A percentile compares a stretch with the other conserved stretches of the same genome.
phyloP scores from a whole-genome alignment of 768 basidiomycete species.

The Rhizopogon sp. region DNA sequence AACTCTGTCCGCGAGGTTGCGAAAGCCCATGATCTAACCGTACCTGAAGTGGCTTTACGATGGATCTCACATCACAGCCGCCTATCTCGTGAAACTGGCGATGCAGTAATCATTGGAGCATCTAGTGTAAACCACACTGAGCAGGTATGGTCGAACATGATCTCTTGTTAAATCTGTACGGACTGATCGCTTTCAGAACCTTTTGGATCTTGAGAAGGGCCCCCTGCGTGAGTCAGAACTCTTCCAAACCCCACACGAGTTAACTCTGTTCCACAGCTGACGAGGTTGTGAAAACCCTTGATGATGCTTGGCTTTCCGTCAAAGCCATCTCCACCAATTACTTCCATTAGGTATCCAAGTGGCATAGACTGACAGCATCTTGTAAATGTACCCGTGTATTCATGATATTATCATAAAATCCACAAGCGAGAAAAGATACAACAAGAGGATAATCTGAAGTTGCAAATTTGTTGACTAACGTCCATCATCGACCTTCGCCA shows the following conservation, averaged over 20 bases:
- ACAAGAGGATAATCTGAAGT: too few relatives aligned
- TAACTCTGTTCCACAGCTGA: constrained; percentile 29
- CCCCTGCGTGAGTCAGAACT: constrained; percentile 39
- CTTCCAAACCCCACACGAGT: background rate
- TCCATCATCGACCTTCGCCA: constrained; percentile 67
- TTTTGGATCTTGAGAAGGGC: constrained; percentile 50
- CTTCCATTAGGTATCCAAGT: constrained; percentile 9
- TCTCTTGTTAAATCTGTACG: background rate
- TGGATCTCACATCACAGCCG: constrained; percentile 48
- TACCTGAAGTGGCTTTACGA: constrained; percentile 42
- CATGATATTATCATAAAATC: too few relatives aligned
- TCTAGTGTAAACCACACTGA: constrained; percentile 48
- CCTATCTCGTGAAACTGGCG: constrained; percentile 39
- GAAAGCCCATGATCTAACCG: constrained; percentile 45
- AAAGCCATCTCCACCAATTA: constrained; percentile 38
- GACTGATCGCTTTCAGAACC: constrained; percentile 27
- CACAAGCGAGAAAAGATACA: too few relatives aligned
- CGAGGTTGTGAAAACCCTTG: constrained; percentile 44
- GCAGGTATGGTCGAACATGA: constrained; percentile 25
- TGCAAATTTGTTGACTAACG: constrained; percentile 6
- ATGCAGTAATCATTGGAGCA: constrained; percentile 42
- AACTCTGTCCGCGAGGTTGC: constrained; percentile 38
- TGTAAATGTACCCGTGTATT: too few relatives aligned
- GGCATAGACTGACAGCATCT: too few relatives aligned
- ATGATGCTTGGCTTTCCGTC: constrained; percentile 45